Conservation (phyloP, 805 yeast species). For the Isabelozyma rhagii region DNA sequence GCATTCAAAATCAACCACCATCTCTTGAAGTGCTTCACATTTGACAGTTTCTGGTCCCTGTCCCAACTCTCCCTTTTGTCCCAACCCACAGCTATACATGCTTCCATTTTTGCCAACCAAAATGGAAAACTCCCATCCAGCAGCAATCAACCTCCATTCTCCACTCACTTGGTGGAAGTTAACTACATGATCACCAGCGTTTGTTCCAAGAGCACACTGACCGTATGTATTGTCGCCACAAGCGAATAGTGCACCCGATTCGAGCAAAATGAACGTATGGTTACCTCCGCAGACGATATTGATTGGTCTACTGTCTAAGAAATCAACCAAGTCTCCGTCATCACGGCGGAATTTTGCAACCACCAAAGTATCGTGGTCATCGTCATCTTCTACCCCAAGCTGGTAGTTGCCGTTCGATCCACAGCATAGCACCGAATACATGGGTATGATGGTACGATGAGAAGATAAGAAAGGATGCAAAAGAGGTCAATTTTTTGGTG, state of each 20-base stretch:
- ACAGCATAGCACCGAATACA: constrained; percentile 44
- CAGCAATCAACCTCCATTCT: constrained; percentile 47
- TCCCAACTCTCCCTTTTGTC: constrained; percentile 76
- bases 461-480: background rate
- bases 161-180: constrained; percentile 18
- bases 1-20: constrained; percentile 1
- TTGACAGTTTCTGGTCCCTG: constrained; percentile 17
- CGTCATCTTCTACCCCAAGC: constrained; percentile 56
- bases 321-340: constrained; percentile 4
- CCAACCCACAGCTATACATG: constrained; percentile 58
- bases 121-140: constrained; percentile 81
- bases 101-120: constrained; percentile 39
- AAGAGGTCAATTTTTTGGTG: too few relatives aligned
- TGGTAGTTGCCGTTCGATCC: constrained; percentile 87
- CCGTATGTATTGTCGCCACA: constrained; percentile 59
- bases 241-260: constrained; percentile 50
- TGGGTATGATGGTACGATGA: background rate
- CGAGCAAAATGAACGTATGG: constrained; percentile 64
- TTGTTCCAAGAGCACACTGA: constrained; percentile 42
- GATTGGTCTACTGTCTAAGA: constrained; percentile 20
- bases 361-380: constrained; percentile 34
- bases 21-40: constrained; percentile 5
- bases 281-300: constrained; percentile 80
- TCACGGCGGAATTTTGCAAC: constrained; percentile 2
- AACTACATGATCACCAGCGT: constrained; percentile 1